A percentile compares a stretch with the other conserved stretches of the same genome.
Evolutionary conservation across 2,329 filamentous ascomycete species (phyloP).

Genomic region (Pseudocercospora eumusae): DNA sequence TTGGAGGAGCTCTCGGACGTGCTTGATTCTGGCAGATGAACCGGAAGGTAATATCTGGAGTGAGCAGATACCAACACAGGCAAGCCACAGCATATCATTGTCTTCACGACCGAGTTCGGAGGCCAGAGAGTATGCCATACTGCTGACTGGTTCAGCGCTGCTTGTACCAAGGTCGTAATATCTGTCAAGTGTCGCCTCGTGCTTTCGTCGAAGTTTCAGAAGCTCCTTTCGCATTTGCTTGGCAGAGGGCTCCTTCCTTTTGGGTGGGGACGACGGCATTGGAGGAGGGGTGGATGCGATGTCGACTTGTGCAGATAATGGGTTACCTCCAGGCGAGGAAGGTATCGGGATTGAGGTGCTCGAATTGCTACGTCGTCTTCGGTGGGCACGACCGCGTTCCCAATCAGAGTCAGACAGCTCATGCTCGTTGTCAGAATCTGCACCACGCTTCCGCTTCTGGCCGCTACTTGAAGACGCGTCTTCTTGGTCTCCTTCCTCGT

Average conservation of each 20-base stretch:
- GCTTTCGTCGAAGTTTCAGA: constrained; percentile 71
- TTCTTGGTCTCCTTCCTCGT: constrained; percentile 34
- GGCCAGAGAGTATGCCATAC: constrained; percentile 89
- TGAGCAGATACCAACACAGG: constrained; percentile 92
- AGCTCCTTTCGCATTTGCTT: constrained; percentile 71
- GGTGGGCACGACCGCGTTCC: constrained; percentile 67
- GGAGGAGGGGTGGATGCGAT: constrained; percentile 37
- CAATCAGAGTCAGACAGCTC: constrained; percentile 63
- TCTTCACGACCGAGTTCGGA: constrained; percentile 95
- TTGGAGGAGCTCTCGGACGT: constrained; percentile 79
- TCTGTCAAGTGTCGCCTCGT: constrained; percentile 72
- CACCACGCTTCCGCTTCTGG: constrained; percentile 69
- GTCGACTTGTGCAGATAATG: constrained; percentile 39
- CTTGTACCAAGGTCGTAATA: constrained; percentile 89
- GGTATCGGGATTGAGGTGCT: constrained; percentile 70
- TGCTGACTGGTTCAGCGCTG: constrained; percentile 92
- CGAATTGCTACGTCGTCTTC: constrained; percentile 84
- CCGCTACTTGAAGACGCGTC: constrained; percentile 46
- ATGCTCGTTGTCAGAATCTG: constrained; percentile 68
- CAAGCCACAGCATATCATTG: constrained; percentile 92
- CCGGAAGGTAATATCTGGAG: constrained; percentile 70
- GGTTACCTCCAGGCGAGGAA: constrained; percentile 58
- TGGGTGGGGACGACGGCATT: constrained; percentile 57
- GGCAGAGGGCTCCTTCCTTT: constrained; percentile 66
- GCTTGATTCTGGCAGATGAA: constrained; percentile 70